A percentile compares a stretch with the other conserved stretches of the same genome.
These are phyloP conservation scores for Roridomyces roridus DNA, from an alignment of 768 basidiomycete genomes.

Conservation along the genomic window DNA sequence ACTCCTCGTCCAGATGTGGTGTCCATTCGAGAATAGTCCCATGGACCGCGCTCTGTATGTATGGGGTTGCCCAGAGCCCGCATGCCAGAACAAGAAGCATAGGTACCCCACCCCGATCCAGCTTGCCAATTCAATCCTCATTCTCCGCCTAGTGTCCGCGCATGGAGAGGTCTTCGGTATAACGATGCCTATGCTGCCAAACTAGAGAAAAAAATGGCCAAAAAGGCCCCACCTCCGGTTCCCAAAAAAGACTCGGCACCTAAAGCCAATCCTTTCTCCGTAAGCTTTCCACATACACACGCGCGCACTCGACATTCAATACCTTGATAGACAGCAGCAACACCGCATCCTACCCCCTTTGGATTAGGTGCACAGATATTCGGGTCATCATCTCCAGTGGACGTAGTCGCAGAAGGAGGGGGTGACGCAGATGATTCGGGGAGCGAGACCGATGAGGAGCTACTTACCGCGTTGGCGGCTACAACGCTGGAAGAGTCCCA, in stretches of 20 bases:
- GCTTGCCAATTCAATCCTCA: conserved; percentile 7
- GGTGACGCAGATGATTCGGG: conserved; percentile 44
- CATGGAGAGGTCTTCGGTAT: conserved; percentile 77
- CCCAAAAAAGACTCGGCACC: conserved; percentile 34
- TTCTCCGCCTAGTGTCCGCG: conserved; percentile 67
- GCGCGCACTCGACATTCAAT: conserved; percentile 2
- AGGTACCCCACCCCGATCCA: conserved; percentile 52
- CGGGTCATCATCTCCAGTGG: conserved; percentile 36
- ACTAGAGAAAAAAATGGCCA: conserved; percentile 60
- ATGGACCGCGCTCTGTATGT: conserved; percentile 87
- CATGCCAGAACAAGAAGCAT: conserved; percentile 78
- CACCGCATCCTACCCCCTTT: conserved; percentile 42
- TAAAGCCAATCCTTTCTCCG: conserved; percentile 74
- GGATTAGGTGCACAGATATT: conserved; percentile 76
- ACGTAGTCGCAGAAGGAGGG: conserved; percentile 35
- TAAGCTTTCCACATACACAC: conserved; percentile 37
- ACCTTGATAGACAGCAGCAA: conserved; percentile 30
- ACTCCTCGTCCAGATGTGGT: conserved; percentile 88
- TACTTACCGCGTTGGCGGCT: conserved; percentile 64
- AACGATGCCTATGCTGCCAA: conserved; percentile 80
- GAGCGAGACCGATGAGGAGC: conserved; percentile 49
- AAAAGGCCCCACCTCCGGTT: conserved; percentile 37
- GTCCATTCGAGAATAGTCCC: conserved; percentile 84
- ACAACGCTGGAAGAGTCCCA: conserved; percentile 61
- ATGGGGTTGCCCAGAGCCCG: conserved; percentile 76